Evolutionary conservation across 2,329 filamentous ascomycete species (phyloP).

Genomic region (Byssoonygena ceratinophila): DNA sequence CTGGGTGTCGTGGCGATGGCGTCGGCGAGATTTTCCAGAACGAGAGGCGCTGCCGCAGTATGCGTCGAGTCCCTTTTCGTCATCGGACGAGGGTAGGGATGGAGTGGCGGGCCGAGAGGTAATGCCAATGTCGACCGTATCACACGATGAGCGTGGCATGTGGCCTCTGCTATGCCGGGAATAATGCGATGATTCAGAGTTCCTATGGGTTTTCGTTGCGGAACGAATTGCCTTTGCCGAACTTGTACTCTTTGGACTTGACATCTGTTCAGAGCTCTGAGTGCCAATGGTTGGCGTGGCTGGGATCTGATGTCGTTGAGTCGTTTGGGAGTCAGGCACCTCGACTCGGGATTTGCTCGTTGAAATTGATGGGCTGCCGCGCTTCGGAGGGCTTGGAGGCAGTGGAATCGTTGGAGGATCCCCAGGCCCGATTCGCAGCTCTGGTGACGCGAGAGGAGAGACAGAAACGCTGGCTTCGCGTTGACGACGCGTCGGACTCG

Average conservation of each 20-base stretch:
- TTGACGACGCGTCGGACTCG: constrained; percentile 1
- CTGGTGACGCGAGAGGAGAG: neutral
- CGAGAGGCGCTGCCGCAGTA: constrained; percentile 3
- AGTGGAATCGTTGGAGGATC: constrained; percentile 18
- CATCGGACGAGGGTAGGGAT: constrained; percentile 33
- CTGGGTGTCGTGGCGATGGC: neutral
- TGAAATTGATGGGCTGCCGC: neutral
- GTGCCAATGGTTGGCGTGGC: neutral
- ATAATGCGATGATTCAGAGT: constrained; percentile 2
- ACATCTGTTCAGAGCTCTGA: neutral
- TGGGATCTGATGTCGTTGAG: neutral
- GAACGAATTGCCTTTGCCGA: neutral
- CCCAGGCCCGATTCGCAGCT: constrained; percentile 8
- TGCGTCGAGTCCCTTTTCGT: constrained; percentile 26
- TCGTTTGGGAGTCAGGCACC: neutral
- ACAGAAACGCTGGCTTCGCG: neutral
- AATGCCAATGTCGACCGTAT: constrained; percentile 1
- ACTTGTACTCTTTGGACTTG: neutral
- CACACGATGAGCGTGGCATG: neutral
- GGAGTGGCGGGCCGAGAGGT: constrained; percentile 24
- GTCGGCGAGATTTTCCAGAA: constrained; percentile 2
- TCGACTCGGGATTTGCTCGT: neutral
- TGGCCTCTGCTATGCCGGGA: neutral
- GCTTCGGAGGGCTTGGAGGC: constrained; percentile 18
- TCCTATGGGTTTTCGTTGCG: neutral